phyloP scores from a whole-genome alignment of 371 early-diverging fungal genomes.

The Cladochytrium tenue region DNA sequence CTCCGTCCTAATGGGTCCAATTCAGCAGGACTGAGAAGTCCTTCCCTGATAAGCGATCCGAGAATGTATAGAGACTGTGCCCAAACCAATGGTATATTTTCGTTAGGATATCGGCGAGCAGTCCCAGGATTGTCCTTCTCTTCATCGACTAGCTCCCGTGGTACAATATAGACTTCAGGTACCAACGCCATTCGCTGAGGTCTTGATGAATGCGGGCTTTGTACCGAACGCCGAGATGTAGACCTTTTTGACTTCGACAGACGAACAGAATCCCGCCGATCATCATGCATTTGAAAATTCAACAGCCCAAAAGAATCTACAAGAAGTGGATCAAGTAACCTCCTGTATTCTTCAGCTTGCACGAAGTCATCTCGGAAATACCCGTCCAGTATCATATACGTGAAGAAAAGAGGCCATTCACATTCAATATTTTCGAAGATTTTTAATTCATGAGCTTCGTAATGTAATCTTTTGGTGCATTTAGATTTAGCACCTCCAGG shows the following conservation, averaged over 20 bases:
- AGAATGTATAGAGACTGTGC: constrained; percentile 82
- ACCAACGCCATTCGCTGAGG: constrained; percentile 31
- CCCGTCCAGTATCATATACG: constrained; percentile 85
- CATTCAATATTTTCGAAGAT: constrained; percentile 87
- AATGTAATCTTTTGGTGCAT: constrained; percentile 80
- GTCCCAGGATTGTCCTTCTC: constrained; percentile 74
- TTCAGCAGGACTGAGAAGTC: constrained; percentile 74
- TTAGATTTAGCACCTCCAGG: too few relatives aligned
- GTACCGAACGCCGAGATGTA: background rate
- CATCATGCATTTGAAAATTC: constrained; percentile 6
- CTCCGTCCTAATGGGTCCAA: constrained; percentile 86
- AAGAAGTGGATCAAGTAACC: constrained; percentile 67
- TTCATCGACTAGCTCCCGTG: constrained; percentile 68
- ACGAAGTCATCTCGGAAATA: constrained; percentile 68
- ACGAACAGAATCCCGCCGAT: background rate
- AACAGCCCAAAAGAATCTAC: constrained; percentile 64
- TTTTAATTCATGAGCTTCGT: constrained; percentile 80
- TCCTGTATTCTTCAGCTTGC: constrained; percentile 69
- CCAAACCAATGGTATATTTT: constrained; percentile 89
- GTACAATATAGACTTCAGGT: constrained; percentile 81
- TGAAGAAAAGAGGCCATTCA: constrained; percentile 92
- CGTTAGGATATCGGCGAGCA: constrained; percentile 79
- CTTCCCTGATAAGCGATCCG: constrained; percentile 76
- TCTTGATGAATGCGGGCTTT: constrained; percentile 13
- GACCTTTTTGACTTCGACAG: background rate